Evolutionary conservation across 345 rosid genomes (phyloP).

Genomic region (Heritiera littoralis): DNA sequence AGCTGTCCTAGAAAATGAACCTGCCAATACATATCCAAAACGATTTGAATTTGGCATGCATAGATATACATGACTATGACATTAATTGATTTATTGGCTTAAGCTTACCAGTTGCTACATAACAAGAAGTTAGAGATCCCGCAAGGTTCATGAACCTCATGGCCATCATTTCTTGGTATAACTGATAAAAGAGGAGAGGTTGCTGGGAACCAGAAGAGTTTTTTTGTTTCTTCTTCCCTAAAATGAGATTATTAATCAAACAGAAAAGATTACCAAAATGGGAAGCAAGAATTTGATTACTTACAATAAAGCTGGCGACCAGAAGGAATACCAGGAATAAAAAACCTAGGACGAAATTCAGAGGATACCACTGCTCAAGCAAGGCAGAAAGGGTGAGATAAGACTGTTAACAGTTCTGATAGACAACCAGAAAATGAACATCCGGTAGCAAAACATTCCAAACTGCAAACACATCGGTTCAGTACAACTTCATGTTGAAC

Average conservation of each 20-base stretch:
- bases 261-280: too few species aligned
- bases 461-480: neutral
- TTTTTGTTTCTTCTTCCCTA: constrained; percentile 80
- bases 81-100: neutral
- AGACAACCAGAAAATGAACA: neutral
- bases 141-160: constrained; percentile 80
- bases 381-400: neutral
- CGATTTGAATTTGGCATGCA: neutral
- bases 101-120: constrained; percentile 73
- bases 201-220: constrained; percentile 76
- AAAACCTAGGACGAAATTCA: constrained; percentile 70
- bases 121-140: constrained; percentile 78
- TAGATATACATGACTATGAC: too few species aligned
- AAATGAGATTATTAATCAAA: neutral
- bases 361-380: constrained; percentile 68
- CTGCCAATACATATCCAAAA: constrained; percentile 32
- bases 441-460: neutral
- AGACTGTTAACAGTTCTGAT: neutral
- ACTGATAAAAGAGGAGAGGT: constrained; percentile 77
- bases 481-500: constrained; percentile 42
- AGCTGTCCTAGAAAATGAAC: constrained; percentile 83
- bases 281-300: constrained; percentile 22
- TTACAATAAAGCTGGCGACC: constrained; percentile 71
- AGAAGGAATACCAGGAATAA: constrained; percentile 76
- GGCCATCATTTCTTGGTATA: constrained; percentile 75